These are phyloP conservation scores for Aspergillus ostianus DNA, from an alignment of 495 filamentous ascomycete species.

Conservation along the genomic window DNA sequence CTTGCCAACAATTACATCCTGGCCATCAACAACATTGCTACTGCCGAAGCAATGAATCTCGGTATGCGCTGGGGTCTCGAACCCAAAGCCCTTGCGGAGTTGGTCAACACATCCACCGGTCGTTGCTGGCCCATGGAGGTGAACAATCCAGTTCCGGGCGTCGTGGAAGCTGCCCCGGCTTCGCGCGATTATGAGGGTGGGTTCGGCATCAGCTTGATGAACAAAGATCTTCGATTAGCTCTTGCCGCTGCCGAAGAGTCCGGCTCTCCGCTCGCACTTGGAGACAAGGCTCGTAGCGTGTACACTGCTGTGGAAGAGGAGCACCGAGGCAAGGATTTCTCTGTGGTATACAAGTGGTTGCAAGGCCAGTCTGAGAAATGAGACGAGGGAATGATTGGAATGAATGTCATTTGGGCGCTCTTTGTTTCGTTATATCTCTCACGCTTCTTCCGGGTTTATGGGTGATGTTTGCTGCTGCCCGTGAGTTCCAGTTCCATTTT, in stretches of 20 bases:
- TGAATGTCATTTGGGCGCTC: neutral
- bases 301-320: slow-evolving; percentile 62
- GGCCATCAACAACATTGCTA: slow-evolving; percentile 89
- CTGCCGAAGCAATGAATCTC: slow-evolving; percentile 90
- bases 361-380: slow-evolving; percentile 36
- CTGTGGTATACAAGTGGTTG: slow-evolving; percentile 78
- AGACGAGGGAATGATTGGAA: neutral
- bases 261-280: slow-evolving; percentile 64
- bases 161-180: slow-evolving; percentile 69
- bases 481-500: neutral
- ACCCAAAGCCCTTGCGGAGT: slow-evolving; percentile 68
- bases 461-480: neutral
- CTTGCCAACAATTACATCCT: slow-evolving; percentile 93
- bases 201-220: slow-evolving; percentile 80
- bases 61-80: slow-evolving; percentile 83
- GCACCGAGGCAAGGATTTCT: slow-evolving; percentile 77
- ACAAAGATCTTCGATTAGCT: slow-evolving; percentile 76
- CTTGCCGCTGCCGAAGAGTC: slow-evolving; percentile 69
- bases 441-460: neutral
- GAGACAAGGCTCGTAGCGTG: slow-evolving; percentile 60
- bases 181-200: slow-evolving; percentile 74
- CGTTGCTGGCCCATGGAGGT: slow-evolving; percentile 89
- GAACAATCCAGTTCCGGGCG: slow-evolving; percentile 91
- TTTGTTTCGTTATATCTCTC: neutral
- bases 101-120: slow-evolving; percentile 85